Evolutionary conservation across 768 basidiomycete species (phyloP).

Genomic region (Pholiota microspora): DNA sequence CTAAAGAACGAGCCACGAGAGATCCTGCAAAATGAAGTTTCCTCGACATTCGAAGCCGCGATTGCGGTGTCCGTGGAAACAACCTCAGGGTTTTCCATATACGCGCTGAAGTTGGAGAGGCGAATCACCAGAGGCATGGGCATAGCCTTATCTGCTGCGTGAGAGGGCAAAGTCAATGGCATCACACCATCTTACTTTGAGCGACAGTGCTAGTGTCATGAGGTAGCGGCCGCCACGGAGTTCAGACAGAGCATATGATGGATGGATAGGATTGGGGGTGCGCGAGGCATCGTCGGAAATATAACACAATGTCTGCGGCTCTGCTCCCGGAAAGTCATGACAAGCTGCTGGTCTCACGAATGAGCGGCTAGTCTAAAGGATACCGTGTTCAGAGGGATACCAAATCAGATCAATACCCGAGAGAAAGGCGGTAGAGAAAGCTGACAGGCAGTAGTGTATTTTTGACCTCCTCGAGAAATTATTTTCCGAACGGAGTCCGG

Average conservation of each 20-base stretch:
- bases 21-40: neutral
- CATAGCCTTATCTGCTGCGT: neutral
- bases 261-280: neutral
- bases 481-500: neutral
- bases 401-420: neutral
- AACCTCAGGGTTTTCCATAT: neutral
- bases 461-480: neutral
- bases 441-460: neutral
- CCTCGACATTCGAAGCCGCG: neutral
- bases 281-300: neutral
- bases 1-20: neutral
- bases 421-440: neutral
- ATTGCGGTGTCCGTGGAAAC: neutral
- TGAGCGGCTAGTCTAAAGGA: neutral
- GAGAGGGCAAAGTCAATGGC: neutral
- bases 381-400: neutral
- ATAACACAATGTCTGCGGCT: neutral
- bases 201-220: neutral
- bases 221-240: neutral
- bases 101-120: neutral
- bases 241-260: neutral
- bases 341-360: neutral
- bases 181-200: neutral
- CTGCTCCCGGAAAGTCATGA: neutral
- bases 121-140: neutral